Evolutionary conservation across 805 yeast species (phyloP).

Genomic region (Ogataea dorogensis): DNA sequence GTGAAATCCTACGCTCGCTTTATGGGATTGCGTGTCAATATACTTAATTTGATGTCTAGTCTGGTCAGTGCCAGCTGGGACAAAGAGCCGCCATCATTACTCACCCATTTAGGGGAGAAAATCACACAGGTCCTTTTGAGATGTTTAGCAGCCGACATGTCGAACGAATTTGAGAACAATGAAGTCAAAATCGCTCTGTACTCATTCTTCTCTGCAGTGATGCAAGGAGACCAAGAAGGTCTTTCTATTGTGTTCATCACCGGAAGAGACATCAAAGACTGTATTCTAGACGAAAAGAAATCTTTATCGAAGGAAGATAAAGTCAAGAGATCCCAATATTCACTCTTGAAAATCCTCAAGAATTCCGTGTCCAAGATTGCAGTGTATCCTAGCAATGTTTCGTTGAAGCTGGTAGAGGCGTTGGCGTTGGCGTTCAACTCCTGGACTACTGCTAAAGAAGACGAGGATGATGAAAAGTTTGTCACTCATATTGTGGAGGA

Average conservation of each 20-base stretch:
- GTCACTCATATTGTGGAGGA: slow-evolving; percentile 41
- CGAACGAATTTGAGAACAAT: slow-evolving; percentile 52
- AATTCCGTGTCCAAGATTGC: slow-evolving; percentile 50
- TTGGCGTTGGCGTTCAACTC: slow-evolving; percentile 72
- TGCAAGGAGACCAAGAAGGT: slow-evolving; percentile 76
- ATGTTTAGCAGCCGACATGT: slow-evolving; percentile 60
- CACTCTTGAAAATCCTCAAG: slow-evolving; percentile 57
- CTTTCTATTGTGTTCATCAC: slow-evolving; percentile 68
- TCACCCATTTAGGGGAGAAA: slow-evolving; percentile 75
- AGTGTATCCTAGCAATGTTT: slow-evolving; percentile 58
- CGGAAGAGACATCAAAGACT: slow-evolving; percentile 46
- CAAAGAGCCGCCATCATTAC: slow-evolving; percentile 67
- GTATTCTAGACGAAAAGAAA: slow-evolving; percentile 22
- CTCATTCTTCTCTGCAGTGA: slow-evolving; percentile 63
- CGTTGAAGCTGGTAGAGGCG: slow-evolving; percentile 68
- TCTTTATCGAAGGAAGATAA: slow-evolving; percentile 10
- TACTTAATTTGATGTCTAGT: slow-evolving; percentile 56
- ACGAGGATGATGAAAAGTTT: slow-evolving; percentile 48
- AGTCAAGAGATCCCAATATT: slow-evolving; percentile 23
- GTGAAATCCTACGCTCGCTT: slow-evolving; percentile 56
- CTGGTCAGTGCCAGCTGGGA: slow-evolving; percentile 58
- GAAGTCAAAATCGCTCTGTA: slow-evolving; percentile 54
- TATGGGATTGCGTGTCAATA: slow-evolving; percentile 44
- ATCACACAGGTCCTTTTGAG: slow-evolving; percentile 58
- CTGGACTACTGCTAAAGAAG: slow-evolving; percentile 65